phyloP scores from a whole-genome alignment of 257 asterid species.

The Solanum chmielewskii region DNA sequence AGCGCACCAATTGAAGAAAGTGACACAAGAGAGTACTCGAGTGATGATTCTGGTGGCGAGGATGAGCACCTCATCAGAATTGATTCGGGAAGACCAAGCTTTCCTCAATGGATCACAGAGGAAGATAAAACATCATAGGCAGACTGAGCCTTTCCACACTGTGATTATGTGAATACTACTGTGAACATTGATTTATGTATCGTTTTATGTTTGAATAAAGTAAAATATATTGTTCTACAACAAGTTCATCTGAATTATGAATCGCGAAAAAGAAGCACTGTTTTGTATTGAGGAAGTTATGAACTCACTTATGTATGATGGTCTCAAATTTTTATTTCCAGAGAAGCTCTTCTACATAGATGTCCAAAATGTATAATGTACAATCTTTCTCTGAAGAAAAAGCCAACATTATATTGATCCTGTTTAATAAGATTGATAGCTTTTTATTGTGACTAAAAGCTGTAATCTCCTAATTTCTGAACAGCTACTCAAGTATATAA shows the following conservation, averaged over 20 bases:
- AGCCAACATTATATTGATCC: not conserved
- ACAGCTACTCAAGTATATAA: not conserved
- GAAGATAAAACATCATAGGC: not conserved
- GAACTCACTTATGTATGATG: not conserved
- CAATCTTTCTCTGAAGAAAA: not conserved
- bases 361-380: not conserved
- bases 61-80: constrained; percentile 70
- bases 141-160: not conserved
- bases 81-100: constrained; percentile 50
- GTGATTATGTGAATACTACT: not conserved
- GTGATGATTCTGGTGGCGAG: constrained; percentile 84
- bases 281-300: not conserved
- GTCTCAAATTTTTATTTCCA: not conserved
- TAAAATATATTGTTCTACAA: not conserved
- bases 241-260: not conserved
- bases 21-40: constrained; percentile 31
- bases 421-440: not conserved
- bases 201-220: not conserved
- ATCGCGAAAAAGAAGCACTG: not conserved
- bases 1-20: constrained; percentile 12
- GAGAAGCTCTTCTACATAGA: not conserved
- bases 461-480: not conserved
- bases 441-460: not conserved
- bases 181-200: not conserved
- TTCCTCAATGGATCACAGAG: not conserved